These are phyloP conservation scores for Xeromyces bisporus DNA, from an alignment of 495 filamentous ascomycete species.

Conservation along the genomic window DNA sequence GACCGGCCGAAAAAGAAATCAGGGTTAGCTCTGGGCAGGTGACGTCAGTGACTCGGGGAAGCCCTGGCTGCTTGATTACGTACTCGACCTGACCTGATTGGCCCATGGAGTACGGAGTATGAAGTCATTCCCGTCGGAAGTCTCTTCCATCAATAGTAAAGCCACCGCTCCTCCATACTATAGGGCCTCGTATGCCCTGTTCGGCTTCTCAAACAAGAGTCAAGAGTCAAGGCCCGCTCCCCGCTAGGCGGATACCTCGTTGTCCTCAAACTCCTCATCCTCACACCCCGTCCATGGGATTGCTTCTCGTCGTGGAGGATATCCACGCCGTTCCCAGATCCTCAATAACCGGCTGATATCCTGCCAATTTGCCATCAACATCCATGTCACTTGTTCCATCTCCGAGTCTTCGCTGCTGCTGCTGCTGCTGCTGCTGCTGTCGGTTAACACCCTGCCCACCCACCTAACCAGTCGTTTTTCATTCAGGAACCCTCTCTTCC, in stretches of 20 bases:
- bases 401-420: slow-evolving; percentile 7
- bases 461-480: slow-evolving; percentile 15
- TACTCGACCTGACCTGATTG: no score
- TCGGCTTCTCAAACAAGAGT: no score
- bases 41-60: no score
- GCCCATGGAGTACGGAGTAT: no score
- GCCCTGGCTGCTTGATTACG: no score
- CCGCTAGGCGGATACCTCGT: no score
- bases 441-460: slow-evolving; percentile 20
- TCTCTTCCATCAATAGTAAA: no score
- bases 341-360: slow-evolving; percentile 17
- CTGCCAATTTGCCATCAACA: slow-evolving; percentile 22
- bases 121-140: no score
- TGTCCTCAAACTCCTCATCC: neutral
- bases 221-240: neutral
- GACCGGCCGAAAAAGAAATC: no score
- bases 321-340: slow-evolving; percentile 8
- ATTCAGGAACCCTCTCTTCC: slow-evolving; percentile 7
- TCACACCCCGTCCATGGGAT: neutral
- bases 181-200: no score
- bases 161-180: no score
- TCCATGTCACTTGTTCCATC: slow-evolving; percentile 16
- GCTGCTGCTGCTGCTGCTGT: slow-evolving; percentile 1
- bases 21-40: no score
- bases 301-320: neutral